Conservation (phyloP, 2,329 filamentous ascomycete species). For the Aspergillus puulaauensis region DNA sequence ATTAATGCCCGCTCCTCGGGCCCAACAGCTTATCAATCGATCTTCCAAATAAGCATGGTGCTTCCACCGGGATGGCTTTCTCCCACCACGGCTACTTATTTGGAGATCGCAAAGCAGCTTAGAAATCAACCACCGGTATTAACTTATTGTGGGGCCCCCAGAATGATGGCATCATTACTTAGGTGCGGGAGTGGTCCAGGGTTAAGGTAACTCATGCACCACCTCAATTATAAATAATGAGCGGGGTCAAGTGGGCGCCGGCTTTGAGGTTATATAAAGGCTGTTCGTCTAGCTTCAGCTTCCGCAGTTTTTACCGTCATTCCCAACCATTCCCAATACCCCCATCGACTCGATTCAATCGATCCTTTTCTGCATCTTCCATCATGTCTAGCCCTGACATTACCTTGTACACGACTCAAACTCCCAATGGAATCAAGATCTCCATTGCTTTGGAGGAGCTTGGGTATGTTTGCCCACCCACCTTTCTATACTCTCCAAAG, state of each 20-base stretch:
- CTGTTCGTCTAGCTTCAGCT: neutral
- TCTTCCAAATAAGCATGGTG: neutral
- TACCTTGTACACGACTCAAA: conserved; percentile 77
- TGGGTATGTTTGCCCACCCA: conserved; percentile 41
- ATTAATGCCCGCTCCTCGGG: neutral
- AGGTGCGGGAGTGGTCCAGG: neutral
- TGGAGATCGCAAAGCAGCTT: conserved; percentile 1
- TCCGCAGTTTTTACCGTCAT: neutral
- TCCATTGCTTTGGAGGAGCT: conserved; percentile 86
- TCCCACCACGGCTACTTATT: neutral
- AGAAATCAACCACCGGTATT: neutral
- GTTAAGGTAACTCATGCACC: neutral
- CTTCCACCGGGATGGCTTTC: too few relatives aligned
- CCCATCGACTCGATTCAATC: neutral
- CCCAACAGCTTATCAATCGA: neutral
- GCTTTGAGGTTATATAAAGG: conserved; percentile 5
- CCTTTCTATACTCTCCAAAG: neutral
- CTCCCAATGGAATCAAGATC: conserved; percentile 87
- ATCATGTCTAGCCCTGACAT: conserved; percentile 57
- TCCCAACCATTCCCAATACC: neutral
- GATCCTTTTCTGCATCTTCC: conserved; percentile 1
- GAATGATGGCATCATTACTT: conserved; percentile 9
- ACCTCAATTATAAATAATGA: conserved; percentile 7
- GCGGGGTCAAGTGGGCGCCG: neutral
- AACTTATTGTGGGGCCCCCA: neutral